Evolutionary conservation across 2,329 filamentous ascomycete genomes (phyloP).

Genomic region (Fusarium tuaranense): DNA sequence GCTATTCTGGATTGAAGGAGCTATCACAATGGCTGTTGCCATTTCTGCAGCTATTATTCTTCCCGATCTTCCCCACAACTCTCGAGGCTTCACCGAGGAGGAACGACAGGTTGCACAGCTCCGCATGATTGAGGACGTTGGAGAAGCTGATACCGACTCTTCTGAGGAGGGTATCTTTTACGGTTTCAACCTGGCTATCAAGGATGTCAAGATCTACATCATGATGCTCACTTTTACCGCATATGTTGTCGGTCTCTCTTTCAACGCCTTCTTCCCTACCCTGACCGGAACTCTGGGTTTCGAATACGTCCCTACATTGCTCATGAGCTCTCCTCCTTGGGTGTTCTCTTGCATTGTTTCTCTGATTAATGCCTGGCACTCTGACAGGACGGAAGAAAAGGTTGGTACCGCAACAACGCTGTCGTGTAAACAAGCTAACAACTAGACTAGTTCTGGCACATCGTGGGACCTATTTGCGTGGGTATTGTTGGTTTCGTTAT

Average conservation of each 20-base stretch:
- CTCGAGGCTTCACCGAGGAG: constrained; percentile 68
- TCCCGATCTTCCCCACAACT: constrained; percentile 67
- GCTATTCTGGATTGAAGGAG: constrained; percentile 71
- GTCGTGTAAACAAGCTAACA: constrained; percentile 4
- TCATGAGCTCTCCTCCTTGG: constrained; percentile 70
- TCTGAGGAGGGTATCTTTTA: constrained; percentile 62
- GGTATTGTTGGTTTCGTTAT: constrained; percentile 70
- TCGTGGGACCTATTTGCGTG: constrained; percentile 63
- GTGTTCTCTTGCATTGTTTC: constrained; percentile 69
- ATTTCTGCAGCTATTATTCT: constrained; percentile 61
- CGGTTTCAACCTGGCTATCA: constrained; percentile 69
- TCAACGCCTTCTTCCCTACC: constrained; percentile 70
- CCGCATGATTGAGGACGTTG: constrained; percentile 68
- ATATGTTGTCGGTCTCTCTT: constrained; percentile 69
- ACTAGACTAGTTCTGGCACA: constrained; percentile 66
- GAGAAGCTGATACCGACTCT: constrained; percentile 65
- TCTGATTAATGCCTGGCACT: constrained; percentile 65
- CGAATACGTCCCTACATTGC: constrained; percentile 62
- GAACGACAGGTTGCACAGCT: constrained; percentile 67
- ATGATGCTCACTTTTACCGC: constrained; percentile 73
- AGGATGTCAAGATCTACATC: constrained; percentile 71
- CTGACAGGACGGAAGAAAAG: constrained; percentile 66
- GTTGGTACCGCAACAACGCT: constrained; percentile 41
- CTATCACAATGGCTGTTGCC: constrained; percentile 62
- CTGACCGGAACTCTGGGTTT: constrained; percentile 67